Conservation (phyloP, 306 rosid genomes). For the Chamaecrista fasciculata region DNA sequence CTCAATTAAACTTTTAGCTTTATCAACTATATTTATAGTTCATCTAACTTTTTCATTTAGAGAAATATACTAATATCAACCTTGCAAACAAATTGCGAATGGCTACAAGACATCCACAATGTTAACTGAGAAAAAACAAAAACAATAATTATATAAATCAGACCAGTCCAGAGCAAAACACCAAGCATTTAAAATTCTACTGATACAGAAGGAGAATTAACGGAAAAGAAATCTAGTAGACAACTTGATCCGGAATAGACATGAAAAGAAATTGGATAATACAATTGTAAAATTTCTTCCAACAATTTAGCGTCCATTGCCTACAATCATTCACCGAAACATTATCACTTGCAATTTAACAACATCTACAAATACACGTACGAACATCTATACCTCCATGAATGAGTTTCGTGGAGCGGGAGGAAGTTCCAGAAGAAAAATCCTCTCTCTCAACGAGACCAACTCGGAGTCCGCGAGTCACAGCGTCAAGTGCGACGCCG, state of each 20-base stretch:
- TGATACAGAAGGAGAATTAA: background rate
- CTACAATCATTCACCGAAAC: background rate
- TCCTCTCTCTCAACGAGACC: slow-evolving; percentile 98
- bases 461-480: slow-evolving; percentile 84
- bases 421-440: slow-evolving; percentile 92
- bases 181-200: background rate
- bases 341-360: background rate
- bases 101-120: slow-evolving; percentile 11
- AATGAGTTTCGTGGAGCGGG: slow-evolving; percentile 95
- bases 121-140: background rate
- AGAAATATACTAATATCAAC: background rate
- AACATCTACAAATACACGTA: background rate
- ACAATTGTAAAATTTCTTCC: background rate
- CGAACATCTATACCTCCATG: slow-evolving; percentile 72
- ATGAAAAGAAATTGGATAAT: background rate
- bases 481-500: slow-evolving; percentile 86
- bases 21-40: slow-evolving; percentile 5
- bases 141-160: background rate
- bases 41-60: background rate
- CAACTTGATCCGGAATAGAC: background rate
- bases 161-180: background rate
- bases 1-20: background rate
- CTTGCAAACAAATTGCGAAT: background rate
- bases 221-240: background rate
- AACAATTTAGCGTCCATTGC: background rate